A percentile compares a stretch with the other conserved stretches of the same genome.
Conservation (phyloP, 2,329 filamentous ascomycete genomes). For the Pestalotiopsis sp. region DNA sequence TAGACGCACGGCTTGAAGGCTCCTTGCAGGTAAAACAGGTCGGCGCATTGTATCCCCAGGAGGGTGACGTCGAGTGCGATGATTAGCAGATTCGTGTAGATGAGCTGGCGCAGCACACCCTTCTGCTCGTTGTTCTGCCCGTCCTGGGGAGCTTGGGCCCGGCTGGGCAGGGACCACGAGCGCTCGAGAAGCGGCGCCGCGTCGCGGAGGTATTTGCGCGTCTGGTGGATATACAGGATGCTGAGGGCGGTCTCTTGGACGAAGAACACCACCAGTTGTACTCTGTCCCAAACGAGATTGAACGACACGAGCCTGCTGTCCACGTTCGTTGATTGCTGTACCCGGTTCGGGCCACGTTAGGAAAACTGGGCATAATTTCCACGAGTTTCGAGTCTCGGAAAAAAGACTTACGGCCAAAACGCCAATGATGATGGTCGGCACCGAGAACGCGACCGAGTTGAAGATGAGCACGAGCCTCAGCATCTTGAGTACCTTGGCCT, state of each 20-base stretch:
- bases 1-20: constrained; percentile 35
- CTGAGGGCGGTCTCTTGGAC: constrained; percentile 31
- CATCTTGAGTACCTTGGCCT: constrained; percentile 22
- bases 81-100: constrained; percentile 38
- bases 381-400: constrained; percentile 17
- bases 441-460: constrained; percentile 21
- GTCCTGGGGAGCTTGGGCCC: background rate
- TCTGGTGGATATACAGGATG: constrained; percentile 31
- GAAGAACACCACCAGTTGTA: constrained; percentile 32
- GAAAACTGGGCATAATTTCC: too few relatives aligned
- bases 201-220: constrained; percentile 9
- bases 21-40: constrained; percentile 35
- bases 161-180: background rate
- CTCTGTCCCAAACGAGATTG: background rate
- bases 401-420: constrained; percentile 22
- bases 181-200: background rate
- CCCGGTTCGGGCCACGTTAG: background rate
- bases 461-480: constrained; percentile 23
- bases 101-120: constrained; percentile 32
- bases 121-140: constrained; percentile 2
- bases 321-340: background rate
- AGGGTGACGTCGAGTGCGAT: constrained; percentile 39
- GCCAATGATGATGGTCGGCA: background rate
- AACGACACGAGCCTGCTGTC: background rate
- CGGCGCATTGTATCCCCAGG: constrained; percentile 37